A percentile compares a stretch with the other conserved stretches of the same genome.
These are phyloP conservation scores for Penicillium sp. DNA, from an alignment of 2,329 filamentous ascomycete species.

Conservation along the genomic window DNA sequence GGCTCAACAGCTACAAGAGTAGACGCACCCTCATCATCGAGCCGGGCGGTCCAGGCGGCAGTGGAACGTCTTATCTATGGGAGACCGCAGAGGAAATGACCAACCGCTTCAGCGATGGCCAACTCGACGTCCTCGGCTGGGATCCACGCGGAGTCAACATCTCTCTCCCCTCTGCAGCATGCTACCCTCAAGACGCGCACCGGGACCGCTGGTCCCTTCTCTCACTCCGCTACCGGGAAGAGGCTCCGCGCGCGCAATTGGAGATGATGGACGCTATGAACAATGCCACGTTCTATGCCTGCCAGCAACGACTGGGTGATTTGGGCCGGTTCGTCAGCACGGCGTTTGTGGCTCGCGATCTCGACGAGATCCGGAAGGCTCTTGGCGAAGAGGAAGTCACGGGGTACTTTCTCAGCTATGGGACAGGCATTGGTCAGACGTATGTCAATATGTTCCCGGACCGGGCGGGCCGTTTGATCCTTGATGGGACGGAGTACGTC, in stretches of 20 bases:
- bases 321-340: conserved; percentile 22
- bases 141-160: conserved; percentile 22
- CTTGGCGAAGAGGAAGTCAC: conserved; percentile 17
- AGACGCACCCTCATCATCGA: conserved; percentile 21
- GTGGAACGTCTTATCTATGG: conserved; percentile 17
- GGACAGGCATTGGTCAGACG: conserved; percentile 21
- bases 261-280: conserved; percentile 20
- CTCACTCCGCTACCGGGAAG: conserved; percentile 16
- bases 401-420: conserved; percentile 21
- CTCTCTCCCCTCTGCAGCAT: conserved; percentile 16
- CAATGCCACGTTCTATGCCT: conserved; percentile 20
- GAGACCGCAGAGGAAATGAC: conserved; percentile 16
- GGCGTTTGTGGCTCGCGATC: conserved; percentile 18
- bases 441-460: conserved; percentile 23
- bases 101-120: conserved; percentile 17
- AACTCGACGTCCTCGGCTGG: conserved; percentile 21
- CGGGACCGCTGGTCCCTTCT: conserved; percentile 20
- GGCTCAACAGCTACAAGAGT: conserved; percentile 8
- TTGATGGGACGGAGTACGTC: conserved; percentile 22
- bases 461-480: conserved; percentile 18
- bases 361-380: conserved; percentile 21
- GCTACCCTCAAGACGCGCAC: conserved; percentile 13
- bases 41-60: conserved; percentile 20
- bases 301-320: conserved; percentile 18
- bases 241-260: conserved; percentile 9